Base-by-base conservation (phyloP, 163 green algal genomes). In the Scenedesmus sp. region DNA sequence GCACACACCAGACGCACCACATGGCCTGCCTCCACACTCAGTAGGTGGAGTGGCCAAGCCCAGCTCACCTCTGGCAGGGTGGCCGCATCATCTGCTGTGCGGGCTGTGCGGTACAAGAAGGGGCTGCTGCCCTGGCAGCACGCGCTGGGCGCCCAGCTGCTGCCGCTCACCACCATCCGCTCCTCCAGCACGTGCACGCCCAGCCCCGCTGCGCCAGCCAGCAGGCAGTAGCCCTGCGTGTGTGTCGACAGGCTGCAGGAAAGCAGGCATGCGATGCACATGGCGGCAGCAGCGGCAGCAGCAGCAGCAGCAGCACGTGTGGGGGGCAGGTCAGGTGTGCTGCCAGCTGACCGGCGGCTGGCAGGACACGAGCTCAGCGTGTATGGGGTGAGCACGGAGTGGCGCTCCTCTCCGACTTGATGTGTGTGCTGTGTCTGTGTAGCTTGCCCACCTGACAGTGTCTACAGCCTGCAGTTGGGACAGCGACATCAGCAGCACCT, bases 161-260 rank as follows among this genome's bases (percentile, higher is more conserved):
- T 46, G 73, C 73, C 73, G 33, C 37, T 30, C 73, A 49, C n/a
- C 24, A 83, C 73, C 37, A n/a, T 10, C 37, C 15, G 18, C 37
- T 49, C 9, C 37, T 49, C 5, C 33, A 83, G 73, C 73, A 83
- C 73, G 0, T 83, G 35, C 35, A 35, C 73, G 15, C 73, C 73
- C 18, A 49, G 37, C 24, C 73, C 73, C 6, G 73, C 73, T 49
- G 73, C 35, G 35, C 73, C 73, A n/a, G 37, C 73, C 35, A 83
- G 73, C 73, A 83, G 37, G 73, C 73, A 83, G 83, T 20, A 65
- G 83, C 83, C 35, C 37, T 46, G 35, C 4, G 40, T 73, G 81
- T 86, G 37, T 12, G 81, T 65, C 18, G 46, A 40, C 35, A 88
- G 20, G 56, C 83, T 88, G 83, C 59, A 42, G 20, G 40, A 24